Conservation (phyloP, 345 rosid genomes). For the Lagerstroemia speciosa region DNA sequence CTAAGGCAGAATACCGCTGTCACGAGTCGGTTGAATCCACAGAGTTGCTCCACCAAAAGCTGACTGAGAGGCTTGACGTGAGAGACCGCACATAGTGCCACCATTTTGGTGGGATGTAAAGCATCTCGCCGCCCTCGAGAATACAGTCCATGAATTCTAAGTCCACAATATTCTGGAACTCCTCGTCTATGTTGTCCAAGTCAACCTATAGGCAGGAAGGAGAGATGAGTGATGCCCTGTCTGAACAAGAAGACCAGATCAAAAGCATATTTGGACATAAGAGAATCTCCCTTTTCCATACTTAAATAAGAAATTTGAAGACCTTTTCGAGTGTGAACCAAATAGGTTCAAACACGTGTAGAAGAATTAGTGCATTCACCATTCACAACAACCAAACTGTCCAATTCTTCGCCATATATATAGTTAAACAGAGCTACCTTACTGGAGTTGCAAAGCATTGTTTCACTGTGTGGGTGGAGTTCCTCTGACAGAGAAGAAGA, state of each 20-base stretch:
- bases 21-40: constrained; percentile 23
- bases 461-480: constrained; percentile 72
- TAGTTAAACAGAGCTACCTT: constrained; percentile 39
- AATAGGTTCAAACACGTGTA: background rate
- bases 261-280: background rate
- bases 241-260: background rate
- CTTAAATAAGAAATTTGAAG: background rate
- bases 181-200: constrained; percentile 60
- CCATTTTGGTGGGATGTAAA: constrained; percentile 97
- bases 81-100: constrained; percentile 95
- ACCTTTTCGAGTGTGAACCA: background rate
- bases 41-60: constrained; percentile 84
- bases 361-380: background rate
- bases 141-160: constrained; percentile 81
- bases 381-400: background rate
- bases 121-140: constrained; percentile 92
- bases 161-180: constrained; percentile 53
- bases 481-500: constrained; percentile 58
- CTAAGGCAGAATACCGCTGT: background rate
- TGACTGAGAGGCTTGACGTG: constrained; percentile 72
- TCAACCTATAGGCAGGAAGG: constrained; percentile 59
- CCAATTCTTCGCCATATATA: background rate
- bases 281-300: background rate
- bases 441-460: constrained; percentile 88
- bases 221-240: background rate